phyloP scores from a whole-genome alignment of 78 protist genomes.

The Thecamonas trahens region DNA sequence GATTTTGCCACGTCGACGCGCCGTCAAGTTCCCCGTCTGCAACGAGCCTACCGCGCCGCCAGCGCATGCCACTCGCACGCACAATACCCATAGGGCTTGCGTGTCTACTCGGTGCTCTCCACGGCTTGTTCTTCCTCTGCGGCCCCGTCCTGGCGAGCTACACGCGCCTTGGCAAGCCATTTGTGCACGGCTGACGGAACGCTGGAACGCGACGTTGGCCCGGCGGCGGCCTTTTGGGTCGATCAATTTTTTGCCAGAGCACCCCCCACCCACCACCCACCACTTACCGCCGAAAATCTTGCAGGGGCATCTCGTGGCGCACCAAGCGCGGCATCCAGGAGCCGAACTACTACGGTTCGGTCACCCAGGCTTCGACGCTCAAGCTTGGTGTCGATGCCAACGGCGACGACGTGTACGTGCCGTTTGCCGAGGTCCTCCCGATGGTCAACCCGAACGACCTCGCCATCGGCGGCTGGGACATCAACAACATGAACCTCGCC shows the following conservation, averaged over 20 bases:
- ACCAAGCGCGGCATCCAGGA: constrained; percentile 71
- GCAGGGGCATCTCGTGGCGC: constrained; percentile 75
- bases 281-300: neutral
- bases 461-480: constrained; percentile 99
- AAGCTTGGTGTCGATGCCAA: constrained; percentile 61
- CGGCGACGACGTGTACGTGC: constrained; percentile 76
- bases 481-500: constrained; percentile 71
- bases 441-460: constrained; percentile 96
- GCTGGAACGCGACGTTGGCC: neutral
- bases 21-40: too few species aligned
- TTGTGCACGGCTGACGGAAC: neutral
- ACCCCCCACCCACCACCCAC: too few species aligned
- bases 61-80: too few species aligned
- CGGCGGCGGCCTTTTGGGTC: neutral
- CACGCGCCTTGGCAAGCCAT: neutral
- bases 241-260: neutral
- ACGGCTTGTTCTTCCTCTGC: too few species aligned
- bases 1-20: too few species aligned
- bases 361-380: constrained; percentile 85
- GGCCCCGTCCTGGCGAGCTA: too few species aligned
- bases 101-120: too few species aligned
- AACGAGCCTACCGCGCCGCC: too few species aligned
- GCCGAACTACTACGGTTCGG: constrained; percentile 94
- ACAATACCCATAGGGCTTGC: too few species aligned
- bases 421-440: constrained; percentile 85